Base-by-base conservation (phyloP, 1,284 basidiomycete species). In the Prillingera fragicola region DNA sequence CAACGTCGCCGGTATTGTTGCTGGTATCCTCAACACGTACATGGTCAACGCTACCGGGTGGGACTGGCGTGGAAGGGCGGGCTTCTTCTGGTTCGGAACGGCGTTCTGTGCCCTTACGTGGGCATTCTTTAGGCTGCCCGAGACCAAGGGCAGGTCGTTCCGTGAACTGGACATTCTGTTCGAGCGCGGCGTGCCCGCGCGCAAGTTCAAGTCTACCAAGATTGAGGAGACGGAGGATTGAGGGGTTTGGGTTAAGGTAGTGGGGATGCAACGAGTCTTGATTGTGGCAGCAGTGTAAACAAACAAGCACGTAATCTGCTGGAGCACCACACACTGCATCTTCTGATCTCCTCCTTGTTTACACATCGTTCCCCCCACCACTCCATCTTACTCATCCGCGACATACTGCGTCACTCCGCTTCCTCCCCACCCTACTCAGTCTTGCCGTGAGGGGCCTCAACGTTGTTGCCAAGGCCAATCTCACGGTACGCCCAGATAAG, bases 121-220 rank as follows among this genome's bases (percentile, higher is more conserved):
- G 36, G 52, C 56, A 8, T 65, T 50, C 53, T 64, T 63, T 52
- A 47, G 56, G 29, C 44, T 73, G 1, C 72, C 73, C 17, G 72
- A 74, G 52, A 60, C 69, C 23, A 67, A 63, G 52, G 65, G 60
- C 25, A 49, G 71, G 34, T 69, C 69, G 1, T 72, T 65, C 58
- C 60, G 61, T 23, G 67, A 71, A 38, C 51, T 71, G n/a, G 70
- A 72, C 45, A 56, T 69, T 17, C 45, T 72, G 29, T 72, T 71
- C 50, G 59, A 62, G 52, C 55, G 60, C 37, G 49, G 54, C 32
- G 50, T 71, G 17, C 41, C 60, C n/a, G 70, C 70, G 3, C 53
- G 69, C 26, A 57, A 67, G 46, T 72, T 71, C 43, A 32, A 44
- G 28, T 50, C 38, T 21, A 70, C 69, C 21, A 41, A 56, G 14